Evolutionary conservation across 371 early-diverging fungal species (phyloP).

Genomic region (Mucor irregularis): DNA sequence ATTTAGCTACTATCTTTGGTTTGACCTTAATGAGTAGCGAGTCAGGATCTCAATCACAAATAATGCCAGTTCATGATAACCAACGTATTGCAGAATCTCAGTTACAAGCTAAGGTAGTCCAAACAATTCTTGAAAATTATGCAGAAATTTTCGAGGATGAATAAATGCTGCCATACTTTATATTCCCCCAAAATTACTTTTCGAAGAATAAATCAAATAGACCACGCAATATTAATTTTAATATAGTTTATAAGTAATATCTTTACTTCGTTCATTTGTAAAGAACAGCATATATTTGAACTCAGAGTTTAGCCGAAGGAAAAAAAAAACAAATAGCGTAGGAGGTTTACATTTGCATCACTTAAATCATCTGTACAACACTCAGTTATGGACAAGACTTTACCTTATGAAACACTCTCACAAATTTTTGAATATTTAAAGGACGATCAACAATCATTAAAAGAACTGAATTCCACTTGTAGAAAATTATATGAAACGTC

Average conservation of each 20-base stretch:
- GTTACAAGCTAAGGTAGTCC: slow-evolving; percentile 59
- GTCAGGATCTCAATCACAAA: slow-evolving; percentile 24
- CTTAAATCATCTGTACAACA: too few relatives aligned
- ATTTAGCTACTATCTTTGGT: slow-evolving; percentile 87
- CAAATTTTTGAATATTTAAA: slow-evolving; percentile 34
- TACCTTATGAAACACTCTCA: slow-evolving; percentile 50
- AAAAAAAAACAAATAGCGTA: too few relatives aligned
- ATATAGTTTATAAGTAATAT: neutral
- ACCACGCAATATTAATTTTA: too few relatives aligned
- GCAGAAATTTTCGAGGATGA: slow-evolving; percentile 57
- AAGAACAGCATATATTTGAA: too few relatives aligned
- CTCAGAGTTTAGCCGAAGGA: too few relatives aligned
- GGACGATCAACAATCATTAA: slow-evolving; percentile 11
- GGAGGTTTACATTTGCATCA: too few relatives aligned
- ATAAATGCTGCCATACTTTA: too few relatives aligned
- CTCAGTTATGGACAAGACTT: slow-evolving; percentile 18
- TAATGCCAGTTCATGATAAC: slow-evolving; percentile 12
- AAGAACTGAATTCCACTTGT: slow-evolving; percentile 5
- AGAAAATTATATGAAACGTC: neutral
- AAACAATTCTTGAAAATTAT: slow-evolving; percentile 60
- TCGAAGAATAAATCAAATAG: too few relatives aligned
- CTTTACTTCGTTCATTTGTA: neutral
- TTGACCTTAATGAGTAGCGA: slow-evolving; percentile 76
- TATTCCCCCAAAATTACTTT: too few relatives aligned
- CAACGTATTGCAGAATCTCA: slow-evolving; percentile 58